These are phyloP conservation scores for Anthracocystis setariae DNA, from an alignment of 1,284 basidiomycete genomes.

Conservation along the genomic window DNA sequence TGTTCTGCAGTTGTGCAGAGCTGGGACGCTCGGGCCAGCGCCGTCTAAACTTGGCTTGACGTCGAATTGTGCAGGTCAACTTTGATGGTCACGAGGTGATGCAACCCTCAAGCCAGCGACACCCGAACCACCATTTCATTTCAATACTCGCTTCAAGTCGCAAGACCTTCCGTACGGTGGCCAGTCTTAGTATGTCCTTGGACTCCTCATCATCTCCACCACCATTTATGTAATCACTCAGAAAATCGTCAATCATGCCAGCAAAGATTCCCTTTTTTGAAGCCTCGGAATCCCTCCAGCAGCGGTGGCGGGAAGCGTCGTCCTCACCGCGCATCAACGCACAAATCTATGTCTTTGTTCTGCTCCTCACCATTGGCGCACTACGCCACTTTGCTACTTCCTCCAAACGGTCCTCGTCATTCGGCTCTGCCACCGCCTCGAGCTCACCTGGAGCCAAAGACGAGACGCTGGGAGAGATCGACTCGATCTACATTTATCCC, in stretches of 20 bases:
- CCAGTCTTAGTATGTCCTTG: too few relatives aligned
- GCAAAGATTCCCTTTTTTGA: constrained; percentile 40
- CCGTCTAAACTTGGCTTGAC: too few relatives aligned
- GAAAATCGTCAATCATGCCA: constrained; percentile 16
- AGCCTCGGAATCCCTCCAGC: constrained; percentile 33
- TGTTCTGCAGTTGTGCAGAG: too few relatives aligned
- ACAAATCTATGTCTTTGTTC: constrained; percentile 38
- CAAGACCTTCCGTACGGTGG: too few relatives aligned
- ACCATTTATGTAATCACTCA: not conserved
- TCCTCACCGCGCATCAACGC: constrained; percentile 23
- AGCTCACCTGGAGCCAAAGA: constrained; percentile 28
- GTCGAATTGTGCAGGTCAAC: too few relatives aligned
- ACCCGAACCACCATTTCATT: too few relatives aligned
- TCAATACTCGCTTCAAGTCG: too few relatives aligned
- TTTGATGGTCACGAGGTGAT: too few relatives aligned
- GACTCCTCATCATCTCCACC: not conserved
- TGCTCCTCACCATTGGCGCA: constrained; percentile 30
- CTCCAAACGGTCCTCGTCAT: constrained; percentile 1
- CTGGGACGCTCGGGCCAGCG: not conserved
- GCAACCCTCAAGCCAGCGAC: too few relatives aligned
- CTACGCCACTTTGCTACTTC: constrained; percentile 19
- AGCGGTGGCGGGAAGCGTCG: constrained; percentile 22
- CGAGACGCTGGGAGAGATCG: constrained; percentile 47
- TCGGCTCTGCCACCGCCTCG: constrained; percentile 4
- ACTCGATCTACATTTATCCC: constrained; percentile 51